These are phyloP conservation scores for Blastobotrys proliferans DNA, from an alignment of 1,139 yeast species.

Conservation along the genomic window DNA sequence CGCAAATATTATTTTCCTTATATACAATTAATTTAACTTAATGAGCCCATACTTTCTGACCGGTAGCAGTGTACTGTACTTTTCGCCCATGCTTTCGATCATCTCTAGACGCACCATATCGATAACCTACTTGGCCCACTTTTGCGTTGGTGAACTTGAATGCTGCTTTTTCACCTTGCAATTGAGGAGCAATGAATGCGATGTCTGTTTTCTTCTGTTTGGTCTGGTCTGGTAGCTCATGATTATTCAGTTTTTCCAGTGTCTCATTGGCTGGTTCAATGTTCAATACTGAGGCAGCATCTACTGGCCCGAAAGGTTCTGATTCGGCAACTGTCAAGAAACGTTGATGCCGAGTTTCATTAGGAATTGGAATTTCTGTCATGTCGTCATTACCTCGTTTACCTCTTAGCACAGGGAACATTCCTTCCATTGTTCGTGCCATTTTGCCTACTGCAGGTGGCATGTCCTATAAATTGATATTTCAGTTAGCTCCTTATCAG, in stretches of 20 bases:
- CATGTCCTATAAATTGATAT: conserved; percentile 19
- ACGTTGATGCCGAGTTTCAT: conserved; percentile 75
- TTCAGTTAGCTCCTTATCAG: conserved; percentile 1
- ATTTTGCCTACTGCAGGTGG: conserved; percentile 28
- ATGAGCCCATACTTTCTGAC: conserved; percentile 35
- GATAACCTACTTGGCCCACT: conserved; percentile 81
- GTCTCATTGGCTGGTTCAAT: conserved; percentile 83
- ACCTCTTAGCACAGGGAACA: conserved; percentile 67
- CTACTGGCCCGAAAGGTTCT: conserved; percentile 95
- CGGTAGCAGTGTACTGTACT: conserved; percentile 69
- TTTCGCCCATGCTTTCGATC: conserved; percentile 84
- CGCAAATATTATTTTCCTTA: conserved; percentile 23
- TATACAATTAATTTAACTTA: conserved; percentile 5
- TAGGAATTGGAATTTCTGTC: conserved; percentile 93
- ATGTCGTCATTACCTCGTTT: conserved; percentile 28
- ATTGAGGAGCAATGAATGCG: conserved; percentile 28
- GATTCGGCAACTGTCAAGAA: conserved; percentile 89
- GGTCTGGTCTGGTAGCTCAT: conserved; percentile 23
- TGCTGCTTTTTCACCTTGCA: conserved; percentile 44
- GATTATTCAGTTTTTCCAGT: conserved; percentile 59
- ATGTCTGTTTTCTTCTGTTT: conserved; percentile 29
- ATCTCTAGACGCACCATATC: conserved; percentile 89
- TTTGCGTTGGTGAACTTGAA: conserved; percentile 73
- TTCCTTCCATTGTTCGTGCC: conserved; percentile 58
- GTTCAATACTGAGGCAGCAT: conserved; percentile 83